Evolutionary conservation across 1,284 basidiomycete species (phyloP).

Genomic region (Fistulinella staudtii): DNA sequence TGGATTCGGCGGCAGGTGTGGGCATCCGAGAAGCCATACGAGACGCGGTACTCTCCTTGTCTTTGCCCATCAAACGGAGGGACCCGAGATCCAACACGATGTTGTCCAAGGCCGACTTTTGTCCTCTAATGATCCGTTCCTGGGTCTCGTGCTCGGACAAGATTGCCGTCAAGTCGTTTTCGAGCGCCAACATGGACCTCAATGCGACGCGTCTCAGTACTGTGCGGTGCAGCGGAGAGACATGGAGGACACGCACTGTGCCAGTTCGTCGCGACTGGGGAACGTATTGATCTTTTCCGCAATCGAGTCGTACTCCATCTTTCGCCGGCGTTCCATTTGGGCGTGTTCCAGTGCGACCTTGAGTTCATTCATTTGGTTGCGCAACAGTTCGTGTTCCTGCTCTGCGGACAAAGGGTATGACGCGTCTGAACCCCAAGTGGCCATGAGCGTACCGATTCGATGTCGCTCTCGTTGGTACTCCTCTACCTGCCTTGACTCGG

Average conservation of each 20-base stretch:
- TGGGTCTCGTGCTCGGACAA: conserved; percentile 69
- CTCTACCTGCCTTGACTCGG: conserved; percentile 75
- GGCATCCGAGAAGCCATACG: conserved; percentile 39
- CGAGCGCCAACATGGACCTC: conserved; percentile 65
- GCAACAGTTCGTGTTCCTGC: conserved; percentile 61
- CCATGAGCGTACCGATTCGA: conserved; percentile 54
- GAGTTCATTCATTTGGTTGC: conserved; percentile 68
- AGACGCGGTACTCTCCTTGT: conserved; percentile 45
- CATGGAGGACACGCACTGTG: conserved; percentile 49
- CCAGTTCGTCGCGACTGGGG: conserved; percentile 68
- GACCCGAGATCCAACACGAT: conserved; percentile 60
- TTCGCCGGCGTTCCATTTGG: conserved; percentile 65
- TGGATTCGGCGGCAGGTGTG: conserved; percentile 48
- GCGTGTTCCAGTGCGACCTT: conserved; percentile 72
- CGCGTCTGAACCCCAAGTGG: not conserved
- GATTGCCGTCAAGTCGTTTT: conserved; percentile 75
- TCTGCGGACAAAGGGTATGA: conserved; percentile 38
- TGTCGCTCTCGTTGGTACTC: conserved; percentile 70
- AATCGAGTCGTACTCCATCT: conserved; percentile 80
- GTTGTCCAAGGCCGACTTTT: conserved; percentile 61
- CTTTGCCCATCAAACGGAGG: conserved; percentile 64
- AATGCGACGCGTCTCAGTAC: conserved; percentile 1
- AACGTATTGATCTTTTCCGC: conserved; percentile 78
- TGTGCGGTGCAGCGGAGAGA: not conserved
- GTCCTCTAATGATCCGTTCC: conserved; percentile 57